Evolutionary conservation across 108 stramenopile species (phyloP), one percentile per base, ranked within the genome.

Genomic region (Skeletonema tropicum): DNA sequence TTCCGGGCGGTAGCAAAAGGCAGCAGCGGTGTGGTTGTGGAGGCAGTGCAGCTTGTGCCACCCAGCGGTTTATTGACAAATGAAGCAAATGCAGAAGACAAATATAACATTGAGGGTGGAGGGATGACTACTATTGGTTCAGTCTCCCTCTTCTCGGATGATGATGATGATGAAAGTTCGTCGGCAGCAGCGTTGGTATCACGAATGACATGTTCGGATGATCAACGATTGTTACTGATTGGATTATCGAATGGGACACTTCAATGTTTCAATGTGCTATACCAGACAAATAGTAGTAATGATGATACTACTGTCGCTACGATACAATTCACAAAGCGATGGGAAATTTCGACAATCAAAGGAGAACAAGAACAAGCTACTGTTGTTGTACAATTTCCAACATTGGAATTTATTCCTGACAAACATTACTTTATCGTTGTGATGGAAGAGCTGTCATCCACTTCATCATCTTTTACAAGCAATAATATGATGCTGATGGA

Each of bases 181-280:
- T n/a, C n/a, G n/a, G n/a, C n/a, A n/a, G 0, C 48, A 21, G 0
- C 19, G 19, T 8, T 55, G 32, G 66, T 74, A 17, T 17, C 62
- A 19, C 68, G 66, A 8, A 61, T 80, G 68, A 60, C 79, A 21
- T 70, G 68, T 41, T 80, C 79, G n/a, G 32, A 71, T 61, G 79
- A 80, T 39, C 70, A 61, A 55, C 23, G 79, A 30, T 17, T 80
- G 68, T 42, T 80, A n/a, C 15, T 76, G 3, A 31, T 80, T n/a
- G 75, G 38, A 12, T 60, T 4, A 41, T 52, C 79, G 21, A 87
- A 90, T 62, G 89, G 89, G 21, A 88, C 86, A 12, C 55, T 93
- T 35, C 57, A 66, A 17, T 94, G 89, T 66, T 78, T 77, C 57
- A 78, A 91, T 70, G 86, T 85, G 3, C 39, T 67, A 29, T 45